Conservation (phyloP, 2,329 filamentous ascomycete species). For the Hymenoscyphus repandus region DNA sequence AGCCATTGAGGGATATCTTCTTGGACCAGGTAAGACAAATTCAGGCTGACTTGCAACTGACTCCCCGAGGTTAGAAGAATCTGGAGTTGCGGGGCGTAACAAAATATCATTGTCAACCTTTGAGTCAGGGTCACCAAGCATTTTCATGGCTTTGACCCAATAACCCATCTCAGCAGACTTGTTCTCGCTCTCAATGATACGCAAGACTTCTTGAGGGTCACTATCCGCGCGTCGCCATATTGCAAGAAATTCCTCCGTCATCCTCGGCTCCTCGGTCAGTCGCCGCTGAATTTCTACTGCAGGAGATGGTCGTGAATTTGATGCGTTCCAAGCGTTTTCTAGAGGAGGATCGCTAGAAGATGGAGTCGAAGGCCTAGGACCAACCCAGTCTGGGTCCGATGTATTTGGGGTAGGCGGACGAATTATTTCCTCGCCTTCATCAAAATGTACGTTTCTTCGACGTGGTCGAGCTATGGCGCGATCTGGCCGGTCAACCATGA, state of each 20-base stretch:
- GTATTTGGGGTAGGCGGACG: slow-evolving; percentile 1
- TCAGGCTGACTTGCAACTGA: slow-evolving; percentile 4
- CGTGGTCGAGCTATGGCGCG: slow-evolving; percentile 22
- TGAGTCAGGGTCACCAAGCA: slow-evolving; percentile 12
- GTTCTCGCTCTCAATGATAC: slow-evolving; percentile 56
- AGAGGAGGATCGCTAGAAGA: not conserved
- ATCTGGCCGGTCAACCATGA: slow-evolving; percentile 13
- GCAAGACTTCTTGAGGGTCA: slow-evolving; percentile 52
- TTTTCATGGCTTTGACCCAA: slow-evolving; percentile 50
- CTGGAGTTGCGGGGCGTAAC: not conserved
- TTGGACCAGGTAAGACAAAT: not conserved
- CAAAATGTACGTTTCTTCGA: slow-evolving; percentile 17
- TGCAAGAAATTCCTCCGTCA: slow-evolving; percentile 41
- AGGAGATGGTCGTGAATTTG: slow-evolving; percentile 15
- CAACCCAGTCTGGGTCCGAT: not conserved
- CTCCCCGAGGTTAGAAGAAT: slow-evolving; percentile 9
- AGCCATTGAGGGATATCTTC: not conserved
- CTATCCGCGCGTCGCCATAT: slow-evolving; percentile 57
- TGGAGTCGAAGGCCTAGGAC: not conserved
- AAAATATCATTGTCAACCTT: not conserved
- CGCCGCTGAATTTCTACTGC: slow-evolving; percentile 27
- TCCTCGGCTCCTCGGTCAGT: slow-evolving; percentile 25
- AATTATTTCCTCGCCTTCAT: slow-evolving; percentile 13
- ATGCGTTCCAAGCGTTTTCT: slow-evolving; percentile 8
- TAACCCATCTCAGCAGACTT: slow-evolving; percentile 53